phyloP scores from a whole-genome alignment of 768 basidiomycete genomes.

The Naematelia encephala region DNA sequence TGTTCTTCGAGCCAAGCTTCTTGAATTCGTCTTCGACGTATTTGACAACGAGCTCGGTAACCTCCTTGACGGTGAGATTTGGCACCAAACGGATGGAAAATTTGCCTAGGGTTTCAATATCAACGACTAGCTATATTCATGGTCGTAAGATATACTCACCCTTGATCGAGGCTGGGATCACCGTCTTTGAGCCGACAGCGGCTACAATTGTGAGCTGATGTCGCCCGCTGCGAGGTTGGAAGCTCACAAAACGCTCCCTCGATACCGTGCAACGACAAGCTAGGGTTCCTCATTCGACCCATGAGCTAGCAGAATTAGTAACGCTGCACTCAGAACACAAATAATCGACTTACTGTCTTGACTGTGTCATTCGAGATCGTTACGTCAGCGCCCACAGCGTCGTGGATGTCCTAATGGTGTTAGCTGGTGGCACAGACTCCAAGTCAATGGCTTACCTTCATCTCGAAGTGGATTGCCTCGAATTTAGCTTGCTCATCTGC shows the following conservation, averaged over 20 bases:
- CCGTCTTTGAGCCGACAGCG: conserved; percentile 59
- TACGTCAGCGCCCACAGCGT: conserved; percentile 69
- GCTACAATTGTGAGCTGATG: conserved; percentile 26
- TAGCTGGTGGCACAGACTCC: conserved; percentile 76
- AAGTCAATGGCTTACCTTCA: conserved; percentile 59
- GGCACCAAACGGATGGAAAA: conserved; percentile 94
- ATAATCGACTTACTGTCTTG: conserved; percentile 35
- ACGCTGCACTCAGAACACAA: background rate
- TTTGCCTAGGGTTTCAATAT: conserved; percentile 62
- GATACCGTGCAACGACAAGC: conserved; percentile 88
- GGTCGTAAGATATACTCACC: conserved; percentile 26
- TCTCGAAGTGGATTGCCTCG: conserved; percentile 65
- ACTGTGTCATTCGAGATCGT: conserved; percentile 75
- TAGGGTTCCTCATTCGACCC: conserved; percentile 89
- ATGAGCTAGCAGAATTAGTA: conserved; percentile 60
- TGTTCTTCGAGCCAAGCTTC: conserved; percentile 82
- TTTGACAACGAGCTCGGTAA: conserved; percentile 66
- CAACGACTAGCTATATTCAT: background rate
- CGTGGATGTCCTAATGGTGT: conserved; percentile 63
- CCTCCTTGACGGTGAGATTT: conserved; percentile 72
- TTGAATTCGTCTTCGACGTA: conserved; percentile 77
- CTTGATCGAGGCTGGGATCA: conserved; percentile 78
- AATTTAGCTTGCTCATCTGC: conserved; percentile 74
- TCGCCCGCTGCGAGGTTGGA: background rate
- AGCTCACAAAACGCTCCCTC: conserved; percentile 77